phyloP scores from a whole-genome alignment of 331 rosid species.

The Cydonia oblonga region DNA sequence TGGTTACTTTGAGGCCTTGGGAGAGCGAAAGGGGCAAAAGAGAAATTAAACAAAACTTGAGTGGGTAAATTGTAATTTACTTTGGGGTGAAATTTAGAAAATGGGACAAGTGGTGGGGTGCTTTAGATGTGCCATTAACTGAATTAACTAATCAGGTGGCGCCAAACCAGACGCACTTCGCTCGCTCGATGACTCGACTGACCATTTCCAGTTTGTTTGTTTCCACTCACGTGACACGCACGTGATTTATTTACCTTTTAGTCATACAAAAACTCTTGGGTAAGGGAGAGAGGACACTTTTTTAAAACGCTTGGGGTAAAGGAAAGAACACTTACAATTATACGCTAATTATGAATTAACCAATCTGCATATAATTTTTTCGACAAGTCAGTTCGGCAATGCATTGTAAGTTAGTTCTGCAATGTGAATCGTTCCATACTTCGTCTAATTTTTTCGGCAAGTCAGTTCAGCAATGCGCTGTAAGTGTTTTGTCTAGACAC shows the following conservation, averaged over 20 bases:
- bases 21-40: not conserved
- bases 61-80: not conserved
- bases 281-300: not conserved
- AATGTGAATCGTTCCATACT: no score
- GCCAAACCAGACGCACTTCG: not conserved
- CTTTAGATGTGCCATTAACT: not conserved
- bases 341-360: no score
- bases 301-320: no score
- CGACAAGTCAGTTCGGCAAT: no score
- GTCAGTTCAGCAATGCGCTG: no score
- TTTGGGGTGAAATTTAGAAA: not conserved
- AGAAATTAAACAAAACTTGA: no score
- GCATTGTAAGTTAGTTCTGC: no score
- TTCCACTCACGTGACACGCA: not conserved
- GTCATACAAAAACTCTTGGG: not conserved
- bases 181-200: not conserved
- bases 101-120: conserved; percentile 18
- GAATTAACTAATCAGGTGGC: conserved; percentile 3
- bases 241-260: not conserved
- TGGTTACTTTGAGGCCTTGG: not conserved
- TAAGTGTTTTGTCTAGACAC: no score
- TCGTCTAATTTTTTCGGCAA: no score
- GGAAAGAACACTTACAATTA: no score
- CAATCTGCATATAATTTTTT: no score
- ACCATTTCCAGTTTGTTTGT: not conserved